Percentiles rank a stretch among this genome's conserved stretches.
phyloP scores from a whole-genome alignment of 1,284 basidiomycete genomes.

The Porogramme epimiltina region DNA sequence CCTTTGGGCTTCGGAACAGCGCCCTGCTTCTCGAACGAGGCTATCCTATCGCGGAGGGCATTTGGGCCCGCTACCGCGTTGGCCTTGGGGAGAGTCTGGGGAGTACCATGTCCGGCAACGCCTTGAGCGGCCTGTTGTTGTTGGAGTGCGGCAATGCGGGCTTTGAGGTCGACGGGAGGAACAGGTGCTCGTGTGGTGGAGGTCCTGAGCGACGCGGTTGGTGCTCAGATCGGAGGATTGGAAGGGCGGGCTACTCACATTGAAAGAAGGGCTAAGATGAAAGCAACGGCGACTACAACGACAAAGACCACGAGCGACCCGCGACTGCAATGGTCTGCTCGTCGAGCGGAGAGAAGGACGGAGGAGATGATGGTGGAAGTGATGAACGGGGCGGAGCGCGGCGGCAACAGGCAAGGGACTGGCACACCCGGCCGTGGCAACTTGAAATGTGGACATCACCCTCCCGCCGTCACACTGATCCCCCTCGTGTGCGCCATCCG shows the following conservation, averaged over 20 bases:
- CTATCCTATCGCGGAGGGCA: slow-evolving; percentile 69
- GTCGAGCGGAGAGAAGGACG: slow-evolving; percentile 23
- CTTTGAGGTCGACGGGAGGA: slow-evolving; percentile 64
- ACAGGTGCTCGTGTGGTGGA: slow-evolving; percentile 39
- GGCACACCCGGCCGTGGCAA: not conserved
- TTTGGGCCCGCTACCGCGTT: slow-evolving; percentile 36
- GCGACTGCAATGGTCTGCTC: slow-evolving; percentile 34
- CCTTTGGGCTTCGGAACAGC: slow-evolving; percentile 73
- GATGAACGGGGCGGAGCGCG: slow-evolving; percentile 20
- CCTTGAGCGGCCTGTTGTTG: slow-evolving; percentile 50
- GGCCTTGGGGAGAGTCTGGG: slow-evolving; percentile 30
- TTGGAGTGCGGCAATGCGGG: slow-evolving; percentile 75
- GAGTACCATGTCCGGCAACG: slow-evolving; percentile 20
- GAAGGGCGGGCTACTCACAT: slow-evolving; percentile 23
- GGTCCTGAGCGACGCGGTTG: slow-evolving; percentile 25
- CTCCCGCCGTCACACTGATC: slow-evolving; percentile 13
- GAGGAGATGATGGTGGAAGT: slow-evolving; percentile 27
- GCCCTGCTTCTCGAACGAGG: slow-evolving; percentile 76
- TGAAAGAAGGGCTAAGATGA: slow-evolving; percentile 24
- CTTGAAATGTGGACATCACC: slow-evolving; percentile 3
- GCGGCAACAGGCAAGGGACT: not conserved
- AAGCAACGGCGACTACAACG: slow-evolving; percentile 19
- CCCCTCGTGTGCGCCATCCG: not conserved
- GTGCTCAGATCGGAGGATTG: slow-evolving; percentile 14
- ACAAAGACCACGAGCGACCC: slow-evolving; percentile 35